Evolutionary conservation across 495 filamentous ascomycete genomes (phyloP), one percentile per base, ranked within the genome.

Genomic region (Haplographium delicatum): DNA sequence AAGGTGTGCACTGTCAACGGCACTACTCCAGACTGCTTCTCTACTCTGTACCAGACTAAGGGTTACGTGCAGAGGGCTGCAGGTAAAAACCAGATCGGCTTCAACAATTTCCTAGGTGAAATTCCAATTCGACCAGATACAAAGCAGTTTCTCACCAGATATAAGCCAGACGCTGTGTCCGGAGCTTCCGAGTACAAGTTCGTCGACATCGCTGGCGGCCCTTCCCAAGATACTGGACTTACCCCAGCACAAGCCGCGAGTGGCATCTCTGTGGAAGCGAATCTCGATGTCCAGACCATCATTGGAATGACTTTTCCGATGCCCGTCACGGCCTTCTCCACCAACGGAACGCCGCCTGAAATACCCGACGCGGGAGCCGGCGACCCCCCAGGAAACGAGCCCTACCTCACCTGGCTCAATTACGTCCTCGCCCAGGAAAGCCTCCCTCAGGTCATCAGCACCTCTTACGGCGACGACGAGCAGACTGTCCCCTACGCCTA

Each of bases 391-490:
- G 63, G 81, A 57, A 64, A 90, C 57, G 88, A 94, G 70, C 88
- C 88, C 0, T 94, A 89, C 60, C 72, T 95, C 4, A 82, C 89
- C 33, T 86, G 86, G 58, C 73, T 91, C 26, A 78, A 81, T 15
- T 86, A 83, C 59, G 65, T 95, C 4, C 65, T 88, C 0, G 67
- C 74, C 2, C 81, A 88, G 50, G 64, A 69, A 0, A 71, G 84
- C 34, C 70, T 94, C 1, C 89, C 89, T 0, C 80, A 84, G 0
- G 80, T 87, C 4, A 70, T 95, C 10, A 77, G 79, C 10, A 88
- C 84, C 38, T 85, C 82, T n/a, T 94, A 95, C 53, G 78, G 79
- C n/a, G 83, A 85, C 49, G 73, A 78, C 52, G 83, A 86, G 62
- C 65, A 83, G 58, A 73, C 71, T 23, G 78, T 88, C 0, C 88